phyloP scores from a whole-genome alignment of 306 rosid species.

The Lathyrus aphaca region DNA sequence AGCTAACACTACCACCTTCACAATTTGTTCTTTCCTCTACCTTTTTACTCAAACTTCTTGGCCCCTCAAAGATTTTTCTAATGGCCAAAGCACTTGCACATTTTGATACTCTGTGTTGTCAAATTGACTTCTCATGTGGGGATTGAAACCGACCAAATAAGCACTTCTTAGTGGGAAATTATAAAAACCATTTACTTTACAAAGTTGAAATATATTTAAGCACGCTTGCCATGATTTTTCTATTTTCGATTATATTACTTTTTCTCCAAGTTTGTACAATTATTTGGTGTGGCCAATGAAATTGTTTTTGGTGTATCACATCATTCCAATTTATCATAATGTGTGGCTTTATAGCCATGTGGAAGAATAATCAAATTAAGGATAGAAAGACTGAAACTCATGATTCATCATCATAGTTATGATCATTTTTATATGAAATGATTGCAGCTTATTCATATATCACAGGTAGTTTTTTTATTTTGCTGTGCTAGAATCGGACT shows the following conservation, averaged over 20 bases:
- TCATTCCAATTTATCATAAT: conserved; percentile 22
- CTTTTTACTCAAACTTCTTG: conserved; percentile 24
- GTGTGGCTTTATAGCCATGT: background rate
- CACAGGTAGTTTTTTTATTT: background rate
- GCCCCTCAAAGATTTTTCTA: background rate
- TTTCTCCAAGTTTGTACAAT: background rate
- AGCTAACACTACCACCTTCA: background rate
- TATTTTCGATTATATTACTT: background rate
- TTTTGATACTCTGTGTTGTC: conserved; percentile 5
- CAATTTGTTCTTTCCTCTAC: conserved; percentile 21
- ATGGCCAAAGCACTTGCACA: background rate
- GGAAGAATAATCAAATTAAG: background rate
- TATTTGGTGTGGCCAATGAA: conserved; percentile 37
- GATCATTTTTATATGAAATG: background rate
- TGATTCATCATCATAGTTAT: background rate
- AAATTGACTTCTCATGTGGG: conserved; percentile 31
- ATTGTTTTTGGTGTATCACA: conserved; percentile 24
- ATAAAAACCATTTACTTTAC: too few species aligned
- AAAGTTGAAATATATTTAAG: background rate
- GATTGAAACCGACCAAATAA: conserved; percentile 34
- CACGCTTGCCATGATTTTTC: conserved; percentile 3
- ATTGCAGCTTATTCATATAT: background rate
- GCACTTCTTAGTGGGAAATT: background rate
- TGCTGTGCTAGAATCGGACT: background rate
- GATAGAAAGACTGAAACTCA: background rate